A percentile compares a stretch with the other conserved stretches of the same genome.
These are phyloP conservation scores for Pseudodiploospora longispora DNA, from an alignment of 2,329 filamentous ascomycete genomes.

Conservation along the genomic window DNA sequence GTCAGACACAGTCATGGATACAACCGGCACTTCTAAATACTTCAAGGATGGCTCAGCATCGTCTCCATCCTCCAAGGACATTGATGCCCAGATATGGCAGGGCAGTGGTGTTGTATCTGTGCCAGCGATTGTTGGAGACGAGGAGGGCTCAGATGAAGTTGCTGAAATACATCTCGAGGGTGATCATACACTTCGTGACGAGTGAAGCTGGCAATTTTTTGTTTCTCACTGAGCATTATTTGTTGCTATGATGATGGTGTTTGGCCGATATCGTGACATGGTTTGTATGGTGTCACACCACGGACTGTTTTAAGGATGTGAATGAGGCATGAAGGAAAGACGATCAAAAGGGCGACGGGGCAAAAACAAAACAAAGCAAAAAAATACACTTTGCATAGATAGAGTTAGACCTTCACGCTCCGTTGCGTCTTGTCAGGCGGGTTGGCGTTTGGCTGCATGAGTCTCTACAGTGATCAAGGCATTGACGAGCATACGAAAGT, in stretches of 20 bases:
- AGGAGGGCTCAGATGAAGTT: constrained; percentile 35
- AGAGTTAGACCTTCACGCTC: constrained; percentile 11
- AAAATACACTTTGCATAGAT: constrained; percentile 3
- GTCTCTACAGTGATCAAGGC: not conserved
- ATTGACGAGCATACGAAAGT: not conserved
- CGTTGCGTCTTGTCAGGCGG: constrained; percentile 5
- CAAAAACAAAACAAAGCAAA: not conserved
- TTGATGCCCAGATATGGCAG: constrained; percentile 27
- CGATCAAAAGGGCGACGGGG: not conserved
- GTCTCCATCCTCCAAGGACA: constrained; percentile 11
- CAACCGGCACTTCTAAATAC: constrained; percentile 8
- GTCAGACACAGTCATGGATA: constrained; percentile 23
- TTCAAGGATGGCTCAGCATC: not conserved
- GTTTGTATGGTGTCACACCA: too few species aligned
- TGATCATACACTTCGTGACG: constrained; percentile 15
- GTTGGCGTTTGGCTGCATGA: constrained; percentile 7
- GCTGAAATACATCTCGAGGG: constrained; percentile 43
- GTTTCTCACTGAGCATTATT: too few species aligned
- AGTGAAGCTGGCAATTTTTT: not conserved
- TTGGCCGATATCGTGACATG: too few species aligned
- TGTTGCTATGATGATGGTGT: too few species aligned
- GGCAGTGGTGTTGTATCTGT: constrained; percentile 31
- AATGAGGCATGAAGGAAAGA: not conserved
- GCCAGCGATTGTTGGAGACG: constrained; percentile 24
- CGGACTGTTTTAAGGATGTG: too few species aligned